Evolutionary conservation across 257 asterid genomes (phyloP).

Genomic region (Solanum medicagineum): DNA sequence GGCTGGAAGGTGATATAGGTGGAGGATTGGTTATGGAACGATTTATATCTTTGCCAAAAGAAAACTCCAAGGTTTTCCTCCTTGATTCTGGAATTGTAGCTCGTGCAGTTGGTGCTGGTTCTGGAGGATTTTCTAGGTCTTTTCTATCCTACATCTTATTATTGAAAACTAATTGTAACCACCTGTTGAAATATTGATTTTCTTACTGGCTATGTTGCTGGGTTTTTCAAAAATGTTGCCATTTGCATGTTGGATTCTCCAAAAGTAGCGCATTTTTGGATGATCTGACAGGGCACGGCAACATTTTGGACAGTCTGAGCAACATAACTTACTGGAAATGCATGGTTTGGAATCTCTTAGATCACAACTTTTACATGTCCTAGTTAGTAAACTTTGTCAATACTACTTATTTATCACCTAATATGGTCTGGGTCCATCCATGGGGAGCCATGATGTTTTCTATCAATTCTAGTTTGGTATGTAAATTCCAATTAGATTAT

Average conservation of each 20-base stretch:
- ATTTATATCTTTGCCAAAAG: conserved; percentile 46
- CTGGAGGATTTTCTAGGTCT: conserved; percentile 96
- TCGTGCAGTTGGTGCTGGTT: conserved; percentile 83
- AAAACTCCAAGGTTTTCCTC: conserved; percentile 35
- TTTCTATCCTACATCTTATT: not conserved
- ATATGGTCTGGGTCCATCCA: not conserved
- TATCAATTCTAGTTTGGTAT: not conserved
- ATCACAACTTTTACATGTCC: not conserved
- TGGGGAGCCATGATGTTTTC: not conserved
- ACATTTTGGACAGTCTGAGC: not conserved
- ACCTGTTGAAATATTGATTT: too few relatives aligned
- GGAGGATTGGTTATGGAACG: conserved; percentile 72
- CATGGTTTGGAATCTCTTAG: not conserved
- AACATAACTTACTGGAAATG: not conserved
- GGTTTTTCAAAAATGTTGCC: not conserved
- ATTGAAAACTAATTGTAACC: too few relatives aligned
- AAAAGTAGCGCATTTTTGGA: not conserved
- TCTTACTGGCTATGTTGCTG: not conserved
- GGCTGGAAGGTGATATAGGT: conserved; percentile 80
- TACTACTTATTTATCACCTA: not conserved
- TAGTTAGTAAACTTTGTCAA: not conserved
- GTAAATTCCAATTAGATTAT: not conserved
- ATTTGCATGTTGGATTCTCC: not conserved
- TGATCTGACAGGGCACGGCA: not conserved
- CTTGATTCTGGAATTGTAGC: conserved; percentile 72